These are phyloP conservation scores for Fusarium sp. DNA, from an alignment of 2,329 filamentous ascomycete genomes.

Conservation along the genomic window DNA sequence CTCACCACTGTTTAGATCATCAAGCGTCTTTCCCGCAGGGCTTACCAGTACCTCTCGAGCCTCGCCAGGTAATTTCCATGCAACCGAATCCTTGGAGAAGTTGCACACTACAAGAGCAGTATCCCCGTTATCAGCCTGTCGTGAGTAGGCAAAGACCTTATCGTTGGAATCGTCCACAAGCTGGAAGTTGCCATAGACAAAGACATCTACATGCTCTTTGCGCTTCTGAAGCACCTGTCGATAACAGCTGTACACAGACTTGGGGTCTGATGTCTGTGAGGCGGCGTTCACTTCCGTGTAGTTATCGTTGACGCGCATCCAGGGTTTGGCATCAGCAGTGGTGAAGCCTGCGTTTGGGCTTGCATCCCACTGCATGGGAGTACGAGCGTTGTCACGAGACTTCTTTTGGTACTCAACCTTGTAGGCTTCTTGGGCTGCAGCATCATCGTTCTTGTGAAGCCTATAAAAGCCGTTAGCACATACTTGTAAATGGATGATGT, in stretches of 20 bases:
- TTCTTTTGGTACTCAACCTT: slow-evolving; percentile 66
- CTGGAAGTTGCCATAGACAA: slow-evolving; percentile 73
- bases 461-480: slow-evolving; percentile 39
- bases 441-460: slow-evolving; percentile 55
- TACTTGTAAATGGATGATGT: neutral
- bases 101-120: slow-evolving; percentile 55
- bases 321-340: slow-evolving; percentile 63
- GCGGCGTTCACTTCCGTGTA: slow-evolving; percentile 73
- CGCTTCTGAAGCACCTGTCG: slow-evolving; percentile 68
- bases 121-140: slow-evolving; percentile 50
- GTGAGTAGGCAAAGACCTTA: slow-evolving; percentile 55
- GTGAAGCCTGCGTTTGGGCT: slow-evolving; percentile 74
- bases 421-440: slow-evolving; percentile 53
- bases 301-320: slow-evolving; percentile 78
- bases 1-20: slow-evolving; percentile 45
- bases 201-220: slow-evolving; percentile 70
- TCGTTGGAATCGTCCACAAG: slow-evolving; percentile 54
- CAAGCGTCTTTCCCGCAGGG: slow-evolving; percentile 47
- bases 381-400: slow-evolving; percentile 76
- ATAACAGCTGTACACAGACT: slow-evolving; percentile 73
- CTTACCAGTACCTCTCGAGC: slow-evolving; percentile 54
- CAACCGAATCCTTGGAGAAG: slow-evolving; percentile 52
- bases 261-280: slow-evolving; percentile 59
- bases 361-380: slow-evolving; percentile 79
- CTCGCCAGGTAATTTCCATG: slow-evolving; percentile 48